Conservation (phyloP, 257 asterid species). For the Solanum chmielewskii region DNA sequence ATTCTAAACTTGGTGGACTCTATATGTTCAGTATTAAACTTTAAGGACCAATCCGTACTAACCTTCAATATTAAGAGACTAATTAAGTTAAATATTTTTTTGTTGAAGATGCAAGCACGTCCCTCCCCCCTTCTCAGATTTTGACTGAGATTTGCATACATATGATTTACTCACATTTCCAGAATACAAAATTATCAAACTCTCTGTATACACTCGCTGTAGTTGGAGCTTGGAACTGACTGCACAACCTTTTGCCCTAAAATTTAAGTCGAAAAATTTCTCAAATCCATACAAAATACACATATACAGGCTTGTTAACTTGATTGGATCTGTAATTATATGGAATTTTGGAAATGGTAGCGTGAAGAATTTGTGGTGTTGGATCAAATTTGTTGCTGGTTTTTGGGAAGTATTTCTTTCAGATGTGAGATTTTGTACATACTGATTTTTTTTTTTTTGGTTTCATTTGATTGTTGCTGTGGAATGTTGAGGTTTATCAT, state of each 20-base stretch:
- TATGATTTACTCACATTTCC: neutral
- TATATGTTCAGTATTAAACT: neutral
- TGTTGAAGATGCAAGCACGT: slow-evolving; percentile 4
- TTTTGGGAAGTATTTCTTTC: neutral
- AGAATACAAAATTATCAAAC: neutral
- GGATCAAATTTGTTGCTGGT: neutral
- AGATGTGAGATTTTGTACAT: neutral
- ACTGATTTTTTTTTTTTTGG: neutral
- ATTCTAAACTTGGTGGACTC: neutral
- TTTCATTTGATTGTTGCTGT: neutral
- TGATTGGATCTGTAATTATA: neutral
- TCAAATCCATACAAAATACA: neutral
- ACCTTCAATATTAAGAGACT: neutral
- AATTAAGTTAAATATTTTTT: neutral
- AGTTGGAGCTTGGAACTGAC: slow-evolving; percentile 19
- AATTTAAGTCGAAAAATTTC: neutral
- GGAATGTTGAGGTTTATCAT: neutral
- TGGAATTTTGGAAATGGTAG: neutral
- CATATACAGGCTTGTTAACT: neutral
- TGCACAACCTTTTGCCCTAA: slow-evolving; percentile 23
- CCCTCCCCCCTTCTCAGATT: neutral
- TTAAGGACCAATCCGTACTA: neutral
- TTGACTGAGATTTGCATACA: neutral
- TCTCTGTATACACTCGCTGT: neutral
- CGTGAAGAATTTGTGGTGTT: neutral